Percentiles rank a stretch among this genome's conserved stretches.
phyloP scores from a whole-genome alignment of 164 flowering plant genomes.

The Nelumbo lutea region DNA sequence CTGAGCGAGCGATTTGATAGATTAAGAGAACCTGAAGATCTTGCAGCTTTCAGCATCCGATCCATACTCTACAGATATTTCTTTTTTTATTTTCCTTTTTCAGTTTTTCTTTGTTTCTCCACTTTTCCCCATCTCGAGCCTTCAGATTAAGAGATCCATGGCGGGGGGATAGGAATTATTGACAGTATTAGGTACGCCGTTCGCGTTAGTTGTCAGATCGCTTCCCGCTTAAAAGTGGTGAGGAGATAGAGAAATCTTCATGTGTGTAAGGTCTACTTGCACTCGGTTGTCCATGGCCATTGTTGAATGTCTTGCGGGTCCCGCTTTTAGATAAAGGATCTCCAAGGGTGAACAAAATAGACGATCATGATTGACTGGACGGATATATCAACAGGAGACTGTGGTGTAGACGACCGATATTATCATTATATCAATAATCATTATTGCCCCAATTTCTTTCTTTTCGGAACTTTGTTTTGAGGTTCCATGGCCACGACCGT shows the following conservation, averaged over 20 bases:
- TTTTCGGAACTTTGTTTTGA: too few species aligned
- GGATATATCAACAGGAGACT: too few species aligned
- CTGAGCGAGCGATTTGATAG: slow-evolving; percentile 92
- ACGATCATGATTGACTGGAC: too few species aligned
- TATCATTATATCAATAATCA: too few species aligned
- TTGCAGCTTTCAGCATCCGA: slow-evolving; percentile 81
- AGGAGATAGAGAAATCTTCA: not conserved
- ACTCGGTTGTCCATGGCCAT: too few species aligned
- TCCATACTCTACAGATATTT: slow-evolving; percentile 43
- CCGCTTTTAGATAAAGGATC: too few species aligned
- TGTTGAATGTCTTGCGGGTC: too few species aligned
- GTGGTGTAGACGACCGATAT: too few species aligned
- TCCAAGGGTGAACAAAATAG: too few species aligned
- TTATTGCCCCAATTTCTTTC: too few species aligned
- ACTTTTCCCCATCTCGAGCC: not conserved
- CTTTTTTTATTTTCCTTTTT: not conserved
- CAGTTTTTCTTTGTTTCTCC: not conserved
- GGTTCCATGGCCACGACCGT: too few species aligned
- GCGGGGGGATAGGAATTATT: not conserved
- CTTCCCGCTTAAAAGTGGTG: not conserved
- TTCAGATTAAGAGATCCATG: slow-evolving; percentile 1
- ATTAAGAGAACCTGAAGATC: slow-evolving; percentile 90
- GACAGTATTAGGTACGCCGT: not conserved
- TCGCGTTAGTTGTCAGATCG: not conserved
- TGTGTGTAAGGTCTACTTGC: too few species aligned